These are phyloP conservation scores for Phialemonium atrogriseum DNA, from an alignment of 2,329 filamentous ascomycete genomes.

Conservation along the genomic window DNA sequence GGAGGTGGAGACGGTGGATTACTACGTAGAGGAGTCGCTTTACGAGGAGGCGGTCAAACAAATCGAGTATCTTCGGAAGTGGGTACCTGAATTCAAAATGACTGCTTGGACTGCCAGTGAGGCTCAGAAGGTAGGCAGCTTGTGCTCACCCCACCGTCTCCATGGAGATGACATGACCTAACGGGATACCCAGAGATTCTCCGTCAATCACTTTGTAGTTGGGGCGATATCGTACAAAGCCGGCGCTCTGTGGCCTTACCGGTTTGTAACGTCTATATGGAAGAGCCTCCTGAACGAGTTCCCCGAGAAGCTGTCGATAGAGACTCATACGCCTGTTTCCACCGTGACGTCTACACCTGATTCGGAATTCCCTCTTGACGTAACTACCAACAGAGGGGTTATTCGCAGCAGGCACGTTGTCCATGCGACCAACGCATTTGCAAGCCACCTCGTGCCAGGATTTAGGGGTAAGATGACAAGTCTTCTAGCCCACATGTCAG, in stretches of 20 bases:
- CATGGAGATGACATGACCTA: neutral
- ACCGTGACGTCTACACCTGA: constrained; percentile 14
- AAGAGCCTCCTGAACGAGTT: constrained; percentile 27
- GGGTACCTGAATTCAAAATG: constrained; percentile 31
- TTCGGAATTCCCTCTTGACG: constrained; percentile 23
- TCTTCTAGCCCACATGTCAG: constrained; percentile 39
- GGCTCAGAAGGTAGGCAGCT: constrained; percentile 18
- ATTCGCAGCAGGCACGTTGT: constrained; percentile 42
- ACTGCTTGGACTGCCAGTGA: constrained; percentile 23
- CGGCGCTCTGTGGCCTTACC: constrained; percentile 42
- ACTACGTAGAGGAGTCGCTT: constrained; percentile 13
- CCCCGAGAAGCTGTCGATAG: constrained; percentile 24
- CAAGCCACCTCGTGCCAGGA: constrained; percentile 39
- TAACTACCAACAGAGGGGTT: constrained; percentile 35
- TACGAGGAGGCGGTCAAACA: neutral
- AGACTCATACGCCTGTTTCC: constrained; percentile 26
- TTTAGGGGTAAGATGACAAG: constrained; percentile 31
- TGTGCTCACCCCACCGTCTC: neutral
- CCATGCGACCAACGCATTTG: constrained; percentile 49
- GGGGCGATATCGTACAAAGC: constrained; percentile 37
- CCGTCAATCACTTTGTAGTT: constrained; percentile 22
- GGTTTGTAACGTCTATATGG: constrained; percentile 38
- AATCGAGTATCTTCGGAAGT: constrained; percentile 19
- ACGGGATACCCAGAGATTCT: constrained; percentile 22
- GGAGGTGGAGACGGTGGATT: constrained; percentile 37